These are phyloP conservation scores for Phyllosticta ampelicida DNA, from an alignment of 2,329 filamentous ascomycete genomes.

Conservation along the genomic window DNA sequence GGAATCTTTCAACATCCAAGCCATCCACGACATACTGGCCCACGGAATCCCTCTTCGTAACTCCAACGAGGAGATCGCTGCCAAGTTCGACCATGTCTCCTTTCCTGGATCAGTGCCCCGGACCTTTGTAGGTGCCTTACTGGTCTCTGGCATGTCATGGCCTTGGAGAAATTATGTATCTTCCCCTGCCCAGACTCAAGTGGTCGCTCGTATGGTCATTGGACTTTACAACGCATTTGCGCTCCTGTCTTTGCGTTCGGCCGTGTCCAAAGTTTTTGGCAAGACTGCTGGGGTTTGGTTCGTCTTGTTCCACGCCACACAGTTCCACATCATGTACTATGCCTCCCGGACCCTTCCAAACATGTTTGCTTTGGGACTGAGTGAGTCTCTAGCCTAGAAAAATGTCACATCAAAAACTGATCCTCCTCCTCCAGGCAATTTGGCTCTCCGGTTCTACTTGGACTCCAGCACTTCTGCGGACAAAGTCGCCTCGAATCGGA, in stretches of 20 bases:
- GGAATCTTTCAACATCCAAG: conserved; percentile 96
- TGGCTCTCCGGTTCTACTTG: conserved; percentile 47
- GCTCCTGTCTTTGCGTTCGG: conserved; percentile 54
- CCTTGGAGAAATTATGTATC: conserved; percentile 51
- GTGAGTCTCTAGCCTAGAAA: conserved; percentile 40
- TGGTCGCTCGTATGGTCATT: conserved; percentile 59
- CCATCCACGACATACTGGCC: conserved; percentile 75
- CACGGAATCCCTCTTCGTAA: conserved; percentile 62
- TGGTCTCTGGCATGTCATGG: conserved; percentile 62
- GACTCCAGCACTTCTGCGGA: conserved; percentile 23
- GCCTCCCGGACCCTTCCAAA: conserved; percentile 86
- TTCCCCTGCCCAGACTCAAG: conserved; percentile 46
- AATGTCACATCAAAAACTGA: not conserved
- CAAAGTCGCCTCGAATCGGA: conserved; percentile 26
- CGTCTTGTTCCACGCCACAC: conserved; percentile 61
- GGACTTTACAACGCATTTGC: conserved; percentile 64
- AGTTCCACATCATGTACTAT: conserved; percentile 93
- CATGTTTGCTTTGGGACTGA: conserved; percentile 86
- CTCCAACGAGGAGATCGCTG: conserved; percentile 42
- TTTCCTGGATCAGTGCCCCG: conserved; percentile 89
- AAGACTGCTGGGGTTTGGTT: conserved; percentile 65
- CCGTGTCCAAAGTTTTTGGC: conserved; percentile 59
- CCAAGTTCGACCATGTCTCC: conserved; percentile 74
- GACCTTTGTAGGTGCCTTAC: conserved; percentile 72
- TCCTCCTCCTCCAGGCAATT: conserved; percentile 47